Conservation (phyloP, 805 yeast species). For the Yarrowia sp. region DNA sequence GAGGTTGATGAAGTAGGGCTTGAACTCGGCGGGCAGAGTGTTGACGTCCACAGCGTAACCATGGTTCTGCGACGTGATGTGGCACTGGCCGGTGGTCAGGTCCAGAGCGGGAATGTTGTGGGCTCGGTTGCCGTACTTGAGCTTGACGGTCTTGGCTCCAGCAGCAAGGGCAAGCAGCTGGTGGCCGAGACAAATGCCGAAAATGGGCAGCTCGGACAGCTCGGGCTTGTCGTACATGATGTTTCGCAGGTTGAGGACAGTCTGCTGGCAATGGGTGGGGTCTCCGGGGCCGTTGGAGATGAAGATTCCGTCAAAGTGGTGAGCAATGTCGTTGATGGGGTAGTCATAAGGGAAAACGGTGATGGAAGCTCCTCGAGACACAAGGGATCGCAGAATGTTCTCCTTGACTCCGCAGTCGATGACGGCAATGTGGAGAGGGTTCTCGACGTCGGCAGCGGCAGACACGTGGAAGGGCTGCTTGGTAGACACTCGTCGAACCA, state of each 20-base stretch:
- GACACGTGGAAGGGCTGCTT: slow-evolving; percentile 90
- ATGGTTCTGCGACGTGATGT: slow-evolving; percentile 97
- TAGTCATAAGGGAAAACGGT: slow-evolving; percentile 96
- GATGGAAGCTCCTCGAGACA: slow-evolving; percentile 89
- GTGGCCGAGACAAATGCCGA: slow-evolving; percentile 97
- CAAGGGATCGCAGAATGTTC: slow-evolving; percentile 90
- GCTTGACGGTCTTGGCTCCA: slow-evolving; percentile 87
- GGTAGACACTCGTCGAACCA: slow-evolving; percentile 91
- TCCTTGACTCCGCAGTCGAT: slow-evolving; percentile 98
- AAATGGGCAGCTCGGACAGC: slow-evolving; percentile 73
- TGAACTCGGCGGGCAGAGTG: slow-evolving; percentile 72
- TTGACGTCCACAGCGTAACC: slow-evolving; percentile 92
- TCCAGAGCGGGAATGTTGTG: slow-evolving; percentile 97
- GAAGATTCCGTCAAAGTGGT: slow-evolving; percentile 91
- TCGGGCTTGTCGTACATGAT: slow-evolving; percentile 49
- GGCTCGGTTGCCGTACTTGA: slow-evolving; percentile 98
- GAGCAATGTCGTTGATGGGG: slow-evolving; percentile 86
- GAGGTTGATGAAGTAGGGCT: slow-evolving; percentile 85
- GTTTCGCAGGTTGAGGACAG: slow-evolving; percentile 68
- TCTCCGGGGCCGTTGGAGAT: slow-evolving; percentile 97
- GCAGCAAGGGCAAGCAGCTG: slow-evolving; percentile 92
- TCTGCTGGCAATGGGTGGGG: slow-evolving; percentile 82
- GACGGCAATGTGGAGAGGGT: slow-evolving; percentile 78
- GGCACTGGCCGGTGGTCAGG: slow-evolving; percentile 85
- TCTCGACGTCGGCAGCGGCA: slow-evolving; percentile 44